Evolutionary conservation across 2,329 filamentous ascomycete species (phyloP).

Genomic region (Dactylonectria macrodidyma): DNA sequence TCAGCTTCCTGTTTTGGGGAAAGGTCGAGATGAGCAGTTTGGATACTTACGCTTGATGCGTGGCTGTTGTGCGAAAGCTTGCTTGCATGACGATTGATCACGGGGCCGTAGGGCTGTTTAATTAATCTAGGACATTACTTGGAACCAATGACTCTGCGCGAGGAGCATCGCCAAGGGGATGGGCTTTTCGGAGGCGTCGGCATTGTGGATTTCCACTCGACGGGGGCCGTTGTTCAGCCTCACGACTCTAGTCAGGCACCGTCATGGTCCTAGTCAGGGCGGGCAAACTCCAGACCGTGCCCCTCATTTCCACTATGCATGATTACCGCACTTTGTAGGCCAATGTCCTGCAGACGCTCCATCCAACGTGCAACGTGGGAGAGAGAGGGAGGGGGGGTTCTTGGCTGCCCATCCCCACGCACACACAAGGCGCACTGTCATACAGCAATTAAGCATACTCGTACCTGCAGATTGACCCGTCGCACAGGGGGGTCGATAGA

Average conservation of each 20-base stretch:
- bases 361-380: not conserved
- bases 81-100: not conserved
- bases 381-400: not conserved
- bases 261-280: not conserved
- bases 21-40: not conserved
- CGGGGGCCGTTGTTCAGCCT: not conserved
- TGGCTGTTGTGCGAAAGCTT: not conserved
- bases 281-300: not conserved
- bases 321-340: conserved; percentile 1
- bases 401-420: not conserved
- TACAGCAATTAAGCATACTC: not conserved
- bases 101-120: not conserved
- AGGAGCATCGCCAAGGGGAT: not conserved
- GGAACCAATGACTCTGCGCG: not conserved
- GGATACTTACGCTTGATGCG: not conserved
- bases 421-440: not conserved
- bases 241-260: not conserved
- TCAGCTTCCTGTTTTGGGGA: not conserved
- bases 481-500: not conserved
- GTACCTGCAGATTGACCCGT: not conserved
- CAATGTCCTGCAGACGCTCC: not conserved
- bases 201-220: not conserved
- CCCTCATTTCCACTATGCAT: conserved; percentile 23
- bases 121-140: not conserved
- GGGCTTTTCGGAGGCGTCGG: not conserved